Evolutionary conservation across 2,329 filamentous ascomycete species (phyloP), one percentile per base, ranked within the genome.

Genomic region (Penicillium sp.): DNA sequence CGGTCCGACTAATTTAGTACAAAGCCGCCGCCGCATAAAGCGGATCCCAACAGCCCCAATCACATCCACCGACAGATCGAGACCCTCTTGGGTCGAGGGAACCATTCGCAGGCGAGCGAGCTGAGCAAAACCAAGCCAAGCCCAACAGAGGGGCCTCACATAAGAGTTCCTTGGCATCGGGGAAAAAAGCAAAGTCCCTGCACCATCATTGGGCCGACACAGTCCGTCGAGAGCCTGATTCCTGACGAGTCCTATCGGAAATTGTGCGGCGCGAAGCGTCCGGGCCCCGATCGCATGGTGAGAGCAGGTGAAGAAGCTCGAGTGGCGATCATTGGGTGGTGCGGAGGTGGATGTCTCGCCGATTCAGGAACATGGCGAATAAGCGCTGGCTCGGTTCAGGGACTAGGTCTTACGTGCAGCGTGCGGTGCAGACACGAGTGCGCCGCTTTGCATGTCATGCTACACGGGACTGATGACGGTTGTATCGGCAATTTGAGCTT

Each of bases 361-460:
- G 39, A 36, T 38, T 52, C 44, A 56, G 59, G 49, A 60, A 60
- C 53, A 47, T 47, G 49, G 53, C 44, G 51, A 57, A 62, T 60
- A 11, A 36, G 49, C 27, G 24, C 29, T 43, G 6, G 22, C 24
- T 14, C 32, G 44, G 36, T 24, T 54, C 38, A 52, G 24, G 34
- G 38, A 40, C 21, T 18, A 32, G 38, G 32, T 40, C 42, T 58
- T 32, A 54, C 40, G n/a, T 29, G 48, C 40, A 43, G 46, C 13
- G 14, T 44, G 31, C 7, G 36, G 10, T 44, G 45, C 49, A 48
- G 47, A 57, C 45, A 54, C 29, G 38, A 49, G 40, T 8, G 27
- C 14, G 16, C 16, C 21, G 18, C 11, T 8, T 10, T 24, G 11
- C 13, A 27, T 16, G 29, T 18, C 10, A 14, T n/a, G 14, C 21